A percentile compares a stretch with the other conserved stretches of the same genome.
These are phyloP conservation scores for Hypoxylon rubiginosum DNA, from an alignment of 2,329 filamentous ascomycete genomes.

Conservation along the genomic window DNA sequence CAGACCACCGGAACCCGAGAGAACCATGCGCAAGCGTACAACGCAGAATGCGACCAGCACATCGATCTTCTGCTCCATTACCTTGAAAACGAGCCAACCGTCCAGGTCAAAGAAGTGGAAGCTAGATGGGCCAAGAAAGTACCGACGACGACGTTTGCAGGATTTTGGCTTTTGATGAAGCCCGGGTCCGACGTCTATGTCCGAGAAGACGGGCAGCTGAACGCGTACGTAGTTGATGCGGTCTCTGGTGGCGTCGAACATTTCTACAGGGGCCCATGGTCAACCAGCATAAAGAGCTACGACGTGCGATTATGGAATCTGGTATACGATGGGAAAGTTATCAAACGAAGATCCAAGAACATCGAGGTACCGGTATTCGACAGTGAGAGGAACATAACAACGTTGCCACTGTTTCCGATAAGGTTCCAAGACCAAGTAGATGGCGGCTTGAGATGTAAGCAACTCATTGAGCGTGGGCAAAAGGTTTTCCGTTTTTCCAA, in stretches of 20 bases:
- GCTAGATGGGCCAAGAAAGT: slow-evolving; percentile 33
- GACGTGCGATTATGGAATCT: slow-evolving; percentile 31
- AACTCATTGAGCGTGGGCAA: slow-evolving; percentile 34
- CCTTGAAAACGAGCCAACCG: slow-evolving; percentile 29
- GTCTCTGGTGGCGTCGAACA: slow-evolving; percentile 27
- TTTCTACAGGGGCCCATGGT: slow-evolving; percentile 20
- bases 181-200: slow-evolving; percentile 36
- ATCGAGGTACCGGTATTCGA: slow-evolving; percentile 30
- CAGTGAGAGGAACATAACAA: slow-evolving; percentile 31
- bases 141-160: slow-evolving; percentile 36
- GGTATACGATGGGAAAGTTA: slow-evolving; percentile 28
- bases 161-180: slow-evolving; percentile 35
- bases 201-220: slow-evolving; percentile 33
- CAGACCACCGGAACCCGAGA: slow-evolving; percentile 17
- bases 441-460: slow-evolving; percentile 19
- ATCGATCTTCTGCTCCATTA: slow-evolving; percentile 36
- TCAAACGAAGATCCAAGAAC: slow-evolving; percentile 19
- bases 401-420: slow-evolving; percentile 33
- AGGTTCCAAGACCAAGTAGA: slow-evolving; percentile 28
- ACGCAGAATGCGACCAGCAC: slow-evolving; percentile 33
- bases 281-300: slow-evolving; percentile 17
- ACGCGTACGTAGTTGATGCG: slow-evolving; percentile 33
- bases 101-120: slow-evolving; percentile 23
- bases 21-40: slow-evolving; percentile 31
- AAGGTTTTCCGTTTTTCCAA: slow-evolving; percentile 30